A percentile compares a stretch with the other conserved stretches of the same genome.
Evolutionary conservation across 768 basidiomycete genomes (phyloP).

Genomic region (Dioszegia hungarica): DNA sequence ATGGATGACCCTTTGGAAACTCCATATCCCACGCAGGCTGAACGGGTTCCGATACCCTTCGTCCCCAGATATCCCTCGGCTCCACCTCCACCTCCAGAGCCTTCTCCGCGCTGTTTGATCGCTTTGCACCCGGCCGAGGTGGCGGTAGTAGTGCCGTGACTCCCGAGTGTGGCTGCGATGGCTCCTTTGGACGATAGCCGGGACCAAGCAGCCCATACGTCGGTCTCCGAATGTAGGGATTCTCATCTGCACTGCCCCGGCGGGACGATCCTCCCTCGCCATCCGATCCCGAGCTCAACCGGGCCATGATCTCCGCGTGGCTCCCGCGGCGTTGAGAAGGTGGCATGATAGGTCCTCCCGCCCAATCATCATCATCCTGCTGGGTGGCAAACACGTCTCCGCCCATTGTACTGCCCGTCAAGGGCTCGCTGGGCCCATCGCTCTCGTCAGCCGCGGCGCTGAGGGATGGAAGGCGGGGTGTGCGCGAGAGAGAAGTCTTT

Average conservation of each 20-base stretch:
- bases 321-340: background rate
- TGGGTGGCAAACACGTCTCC: background rate
- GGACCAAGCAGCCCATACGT: background rate
- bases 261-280: too few relatives aligned
- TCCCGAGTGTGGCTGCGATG: too few relatives aligned
- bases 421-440: conserved; percentile 1
- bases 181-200: background rate
- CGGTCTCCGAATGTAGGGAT: too few relatives aligned
- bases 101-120: background rate
- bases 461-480: background rate
- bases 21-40: too few relatives aligned
- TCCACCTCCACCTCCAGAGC: too few relatives aligned
- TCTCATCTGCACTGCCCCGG: too few relatives aligned
- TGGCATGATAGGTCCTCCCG: background rate
- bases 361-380: background rate
- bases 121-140: background rate
- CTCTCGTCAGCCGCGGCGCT: background rate
- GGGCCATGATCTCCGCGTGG: background rate
- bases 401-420: background rate
- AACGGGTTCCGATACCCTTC: background rate
- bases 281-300: background rate
- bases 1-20: background rate
- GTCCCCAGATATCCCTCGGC: background rate
- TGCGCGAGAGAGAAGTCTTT: conserved; percentile 1
- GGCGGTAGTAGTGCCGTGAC: conserved; percentile 1